These are phyloP conservation scores for Auriscalpium orientale DNA, from an alignment of 768 basidiomycete species.

Conservation along the genomic window DNA sequence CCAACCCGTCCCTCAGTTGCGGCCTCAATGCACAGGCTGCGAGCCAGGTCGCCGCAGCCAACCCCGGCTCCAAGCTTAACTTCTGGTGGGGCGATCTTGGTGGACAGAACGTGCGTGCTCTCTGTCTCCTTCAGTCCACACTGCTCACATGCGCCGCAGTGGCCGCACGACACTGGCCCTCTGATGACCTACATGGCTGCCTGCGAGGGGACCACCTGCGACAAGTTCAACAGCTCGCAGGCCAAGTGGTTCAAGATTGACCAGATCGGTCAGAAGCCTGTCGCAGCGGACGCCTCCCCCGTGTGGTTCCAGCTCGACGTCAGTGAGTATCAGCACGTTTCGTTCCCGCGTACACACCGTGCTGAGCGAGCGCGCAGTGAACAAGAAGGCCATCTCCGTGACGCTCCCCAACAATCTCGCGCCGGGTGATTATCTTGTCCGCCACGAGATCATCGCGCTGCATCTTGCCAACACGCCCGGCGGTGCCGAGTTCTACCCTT, in stretches of 20 bases:
- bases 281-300: constrained; percentile 8
- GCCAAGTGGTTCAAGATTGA: constrained; percentile 69
- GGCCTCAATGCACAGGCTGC: constrained; percentile 45
- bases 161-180: constrained; percentile 60
- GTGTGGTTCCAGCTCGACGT: constrained; percentile 25
- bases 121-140: background rate
- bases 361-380: constrained; percentile 13
- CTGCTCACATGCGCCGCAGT: constrained; percentile 20
- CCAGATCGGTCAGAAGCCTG: constrained; percentile 19
- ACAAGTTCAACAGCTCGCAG: constrained; percentile 47
- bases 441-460: constrained; percentile 75
- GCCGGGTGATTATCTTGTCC: constrained; percentile 66
- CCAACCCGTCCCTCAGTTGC: constrained; percentile 47
- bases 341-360: background rate
- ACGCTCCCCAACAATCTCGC: constrained; percentile 39
- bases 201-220: constrained; percentile 49
- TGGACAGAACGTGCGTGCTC: constrained; percentile 18
- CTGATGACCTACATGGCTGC: constrained; percentile 68
- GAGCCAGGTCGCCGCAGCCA: constrained; percentile 40
- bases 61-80: constrained; percentile 44
- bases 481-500: constrained; percentile 78
- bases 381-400: constrained; percentile 18
- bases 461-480: constrained; percentile 50
- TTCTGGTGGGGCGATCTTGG: constrained; percentile 46
- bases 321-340: constrained; percentile 13